Base-by-base conservation (phyloP, 768 basidiomycete species). In the Podaxis sp. region DNA sequence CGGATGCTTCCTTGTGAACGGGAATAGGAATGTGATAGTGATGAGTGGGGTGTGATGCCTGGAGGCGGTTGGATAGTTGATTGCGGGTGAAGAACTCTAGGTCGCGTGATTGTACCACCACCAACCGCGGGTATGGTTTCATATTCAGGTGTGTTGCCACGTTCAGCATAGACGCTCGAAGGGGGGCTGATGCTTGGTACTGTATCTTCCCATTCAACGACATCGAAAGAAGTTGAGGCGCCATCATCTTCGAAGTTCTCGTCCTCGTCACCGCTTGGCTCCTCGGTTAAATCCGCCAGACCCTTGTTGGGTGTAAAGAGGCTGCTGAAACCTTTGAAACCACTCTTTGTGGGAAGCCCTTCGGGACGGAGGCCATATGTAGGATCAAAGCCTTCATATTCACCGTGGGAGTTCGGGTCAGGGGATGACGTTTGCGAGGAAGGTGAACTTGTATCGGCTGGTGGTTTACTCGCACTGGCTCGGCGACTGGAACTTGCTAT, bases 291-390 rank as follows among this genome's bases (percentile, higher is more conserved):
- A 69, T 92, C 91, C 7, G 87, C 91, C 4, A 95, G 83, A 33
- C 88, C 87, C 66, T 84, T 87, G 65, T 84, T 85, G 3, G 83
- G 83, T 7, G 77, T 76, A 65, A 91, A 96, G 8, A 96, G 77
- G 41, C 82, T 85, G 22, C 89, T 86, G 66, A 97, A 95, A 6
- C 84, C 84, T 50, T 83, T 81, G 73, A 96, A 97, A 3, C 87
- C 84, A 64, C 89, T 89, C 76, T 94, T 96, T 1, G 84, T 82
- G 0, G 95, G 95, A 1, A 96, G 79, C 1, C 93, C 91, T 70
- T 98, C 96, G 0, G 95, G 94, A 26, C 96, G 89, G 12, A 99
- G 78, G 15, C 96, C 96, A 70, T 99, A 98, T 0, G 96, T 98
- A 0, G 95, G 96, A 69, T 99, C 96, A 73, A 92, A 97, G 64